Evolutionary conservation across 805 yeast genomes (phyloP).

Genomic region (Cyberlindnera meyerae): DNA sequence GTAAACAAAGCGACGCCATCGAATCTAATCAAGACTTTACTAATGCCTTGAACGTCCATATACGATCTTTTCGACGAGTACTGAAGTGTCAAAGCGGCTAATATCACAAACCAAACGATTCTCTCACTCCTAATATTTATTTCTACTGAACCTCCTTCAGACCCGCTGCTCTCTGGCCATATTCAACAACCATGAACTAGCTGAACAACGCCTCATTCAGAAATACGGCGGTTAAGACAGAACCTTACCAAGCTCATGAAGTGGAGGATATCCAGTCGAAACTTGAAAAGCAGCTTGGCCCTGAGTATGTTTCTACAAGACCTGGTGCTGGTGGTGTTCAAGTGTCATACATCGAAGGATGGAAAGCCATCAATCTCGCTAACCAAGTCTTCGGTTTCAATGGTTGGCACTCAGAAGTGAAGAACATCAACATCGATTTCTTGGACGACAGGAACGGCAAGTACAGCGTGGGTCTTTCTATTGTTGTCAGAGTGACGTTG

Average conservation of each 20-base stretch:
- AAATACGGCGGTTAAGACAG: conserved; percentile 15
- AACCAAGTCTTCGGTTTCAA: conserved; percentile 79
- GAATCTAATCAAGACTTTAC: background rate
- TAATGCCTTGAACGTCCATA: too few species aligned
- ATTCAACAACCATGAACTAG: conserved; percentile 8
- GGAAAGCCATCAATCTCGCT: conserved; percentile 77
- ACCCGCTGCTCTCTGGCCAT: too few species aligned
- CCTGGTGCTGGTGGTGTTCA: conserved; percentile 69
- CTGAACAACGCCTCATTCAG: conserved; percentile 10
- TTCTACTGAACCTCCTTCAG: too few species aligned
- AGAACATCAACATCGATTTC: conserved; percentile 61
- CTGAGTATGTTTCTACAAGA: conserved; percentile 70
- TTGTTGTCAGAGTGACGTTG: conserved; percentile 66
- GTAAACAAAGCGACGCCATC: conserved; percentile 11
- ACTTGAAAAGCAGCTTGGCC: conserved; percentile 53
- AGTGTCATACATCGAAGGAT: conserved; percentile 76
- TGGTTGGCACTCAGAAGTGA: conserved; percentile 77
- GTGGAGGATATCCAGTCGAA: conserved; percentile 31
- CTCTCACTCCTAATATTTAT: too few species aligned
- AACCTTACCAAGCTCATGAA: conserved; percentile 16
- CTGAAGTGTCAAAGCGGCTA: too few species aligned
- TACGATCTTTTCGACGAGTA: too few species aligned
- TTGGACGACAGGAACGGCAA: conserved; percentile 59
- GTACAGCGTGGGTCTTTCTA: conserved; percentile 63
- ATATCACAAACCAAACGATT: too few species aligned